Conservation (phyloP, 2,329 filamentous ascomycete species). For the Colletotrichum sp. region DNA sequence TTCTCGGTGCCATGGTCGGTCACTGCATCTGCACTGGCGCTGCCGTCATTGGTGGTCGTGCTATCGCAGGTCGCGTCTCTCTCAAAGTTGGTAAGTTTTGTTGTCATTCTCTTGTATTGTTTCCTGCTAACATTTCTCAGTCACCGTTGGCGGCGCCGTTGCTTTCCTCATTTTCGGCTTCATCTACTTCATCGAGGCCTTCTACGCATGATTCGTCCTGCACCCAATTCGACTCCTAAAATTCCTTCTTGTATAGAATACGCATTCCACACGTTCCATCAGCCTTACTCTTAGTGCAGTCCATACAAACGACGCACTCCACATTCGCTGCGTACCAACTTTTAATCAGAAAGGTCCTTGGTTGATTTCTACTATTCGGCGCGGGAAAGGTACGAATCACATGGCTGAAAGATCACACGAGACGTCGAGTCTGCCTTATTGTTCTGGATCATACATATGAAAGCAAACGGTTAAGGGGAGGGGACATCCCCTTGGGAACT, state of each 20-base stretch:
- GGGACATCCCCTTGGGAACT: neutral
- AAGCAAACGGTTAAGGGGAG: neutral
- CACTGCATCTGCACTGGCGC: conserved; percentile 90
- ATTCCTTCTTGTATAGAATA: conserved; percentile 10
- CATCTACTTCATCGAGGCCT: conserved; percentile 86
- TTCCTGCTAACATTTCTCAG: conserved; percentile 51
- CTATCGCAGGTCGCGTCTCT: conserved; percentile 92
- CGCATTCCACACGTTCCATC: neutral
- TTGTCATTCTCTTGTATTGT: neutral
- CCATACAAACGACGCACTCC: neutral
- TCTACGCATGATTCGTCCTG: conserved; percentile 54
- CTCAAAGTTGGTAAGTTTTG: conserved; percentile 86
- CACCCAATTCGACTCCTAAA: neutral
- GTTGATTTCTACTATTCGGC: neutral
- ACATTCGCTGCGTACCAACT: neutral
- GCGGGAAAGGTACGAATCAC: neutral
- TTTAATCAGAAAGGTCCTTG: neutral
- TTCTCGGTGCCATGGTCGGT: conserved; percentile 82
- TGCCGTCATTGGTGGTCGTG: conserved; percentile 89
- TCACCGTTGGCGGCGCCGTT: conserved; percentile 88
- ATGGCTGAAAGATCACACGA: conserved; percentile 3
- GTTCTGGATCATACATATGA: neutral
- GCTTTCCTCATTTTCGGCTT: conserved; percentile 92
- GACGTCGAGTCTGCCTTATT: neutral
- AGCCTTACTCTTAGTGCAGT: neutral